These are phyloP conservation scores for Letharia lupina DNA, from an alignment of 495 filamentous ascomycete genomes.

Conservation along the genomic window DNA sequence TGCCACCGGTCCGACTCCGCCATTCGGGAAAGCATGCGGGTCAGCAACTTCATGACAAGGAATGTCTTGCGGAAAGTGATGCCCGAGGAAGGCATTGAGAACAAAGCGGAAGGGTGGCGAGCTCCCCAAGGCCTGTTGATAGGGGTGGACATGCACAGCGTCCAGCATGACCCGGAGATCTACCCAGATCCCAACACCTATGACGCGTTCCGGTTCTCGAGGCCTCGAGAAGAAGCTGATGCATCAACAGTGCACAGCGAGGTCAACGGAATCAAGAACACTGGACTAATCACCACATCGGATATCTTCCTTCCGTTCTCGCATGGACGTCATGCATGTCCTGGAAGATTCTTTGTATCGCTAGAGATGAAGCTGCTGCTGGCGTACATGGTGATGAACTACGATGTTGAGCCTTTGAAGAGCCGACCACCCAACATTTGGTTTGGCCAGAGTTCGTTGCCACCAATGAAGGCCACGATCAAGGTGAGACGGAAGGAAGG, in stretches of 20 bases:
- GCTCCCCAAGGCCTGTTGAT: conserved; percentile 32
- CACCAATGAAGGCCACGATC: too few species aligned
- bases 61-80: conserved; percentile 30
- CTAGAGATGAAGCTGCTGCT: too few species aligned
- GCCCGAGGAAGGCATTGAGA: conserved; percentile 27
- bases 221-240: background rate
- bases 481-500: too few species aligned
- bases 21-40: conserved; percentile 35
- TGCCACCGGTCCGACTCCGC: conserved; percentile 31
- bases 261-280: conserved; percentile 2
- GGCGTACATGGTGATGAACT: too few species aligned
- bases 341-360: too few species aligned
- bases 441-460: too few species aligned
- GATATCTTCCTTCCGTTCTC: conserved; percentile 5
- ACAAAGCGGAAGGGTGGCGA: conserved; percentile 17
- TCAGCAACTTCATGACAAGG: conserved; percentile 31
- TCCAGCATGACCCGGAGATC: conserved; percentile 29
- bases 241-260: background rate
- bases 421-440: too few species aligned
- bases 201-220: conserved; percentile 34
- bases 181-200: conserved; percentile 30
- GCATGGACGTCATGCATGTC: too few species aligned
- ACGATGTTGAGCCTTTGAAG: too few species aligned
- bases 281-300: conserved; percentile 7
- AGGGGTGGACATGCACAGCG: conserved; percentile 27